These are phyloP conservation scores for Eucalyptus marginata DNA, from an alignment of 345 rosid genomes.

Conservation along the genomic window DNA sequence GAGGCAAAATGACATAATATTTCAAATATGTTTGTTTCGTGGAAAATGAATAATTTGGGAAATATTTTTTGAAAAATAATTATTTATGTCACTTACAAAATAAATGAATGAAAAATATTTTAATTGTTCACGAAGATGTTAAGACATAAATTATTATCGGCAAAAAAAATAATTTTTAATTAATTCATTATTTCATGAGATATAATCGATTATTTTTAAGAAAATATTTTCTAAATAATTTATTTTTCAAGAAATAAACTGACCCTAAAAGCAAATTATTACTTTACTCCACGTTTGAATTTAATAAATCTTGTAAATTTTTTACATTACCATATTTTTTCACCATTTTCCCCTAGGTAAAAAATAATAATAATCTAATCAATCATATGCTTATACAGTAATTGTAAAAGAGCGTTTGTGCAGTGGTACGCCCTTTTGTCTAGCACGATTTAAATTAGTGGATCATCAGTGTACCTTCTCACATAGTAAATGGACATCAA, in stretches of 20 bases:
- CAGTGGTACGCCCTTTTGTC: background rate
- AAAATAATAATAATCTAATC: background rate
- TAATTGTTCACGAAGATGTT: background rate
- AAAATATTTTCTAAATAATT: no score
- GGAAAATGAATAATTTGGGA: background rate
- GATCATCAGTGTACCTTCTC: background rate
- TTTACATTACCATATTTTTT: no score
- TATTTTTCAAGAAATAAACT: no score
- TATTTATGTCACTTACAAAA: no score
- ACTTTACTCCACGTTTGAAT: background rate
- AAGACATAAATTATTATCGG: fast-evolving
- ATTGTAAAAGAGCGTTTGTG: background rate
- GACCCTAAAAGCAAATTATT: background rate
- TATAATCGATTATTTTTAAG: no score
- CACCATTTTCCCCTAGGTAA: background rate
- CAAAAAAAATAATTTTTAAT: no score
- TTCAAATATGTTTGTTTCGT: no score
- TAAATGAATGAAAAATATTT: background rate
- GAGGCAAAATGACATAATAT: background rate
- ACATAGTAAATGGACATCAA: no score
- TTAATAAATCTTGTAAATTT: background rate
- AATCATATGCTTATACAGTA: background rate
- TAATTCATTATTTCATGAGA: background rate
- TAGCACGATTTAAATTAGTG: background rate
- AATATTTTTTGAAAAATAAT: no score